These are phyloP conservation scores for Eucalyptus victrix DNA, from an alignment of 345 rosid genomes.

Conservation along the genomic window DNA sequence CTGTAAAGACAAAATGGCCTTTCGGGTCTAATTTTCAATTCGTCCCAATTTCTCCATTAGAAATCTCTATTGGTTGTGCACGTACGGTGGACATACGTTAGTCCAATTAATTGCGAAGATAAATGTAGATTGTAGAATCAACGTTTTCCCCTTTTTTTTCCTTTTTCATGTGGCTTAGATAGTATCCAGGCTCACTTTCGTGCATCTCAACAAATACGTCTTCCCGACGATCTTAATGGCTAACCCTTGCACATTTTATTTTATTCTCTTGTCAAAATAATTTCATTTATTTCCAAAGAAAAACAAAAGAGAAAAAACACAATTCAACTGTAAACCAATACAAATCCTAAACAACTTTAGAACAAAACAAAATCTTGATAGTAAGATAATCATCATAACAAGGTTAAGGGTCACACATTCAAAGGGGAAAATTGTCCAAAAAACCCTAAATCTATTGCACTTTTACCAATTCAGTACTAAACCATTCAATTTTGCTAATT, in stretches of 20 bases:
- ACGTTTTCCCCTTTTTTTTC: rapidly evolving
- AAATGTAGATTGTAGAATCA: not conserved
- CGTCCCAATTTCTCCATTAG: not conserved
- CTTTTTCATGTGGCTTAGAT: rapidly evolving
- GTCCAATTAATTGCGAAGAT: not conserved
- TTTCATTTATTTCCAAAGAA: too few species aligned
- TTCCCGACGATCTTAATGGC: not conserved
- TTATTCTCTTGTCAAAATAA: not conserved
- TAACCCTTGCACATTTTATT: not conserved
- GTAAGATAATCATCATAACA: not conserved
- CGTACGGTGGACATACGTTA: not conserved
- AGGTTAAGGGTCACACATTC: not conserved
- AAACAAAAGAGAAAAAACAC: not conserved
- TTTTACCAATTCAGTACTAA: rapidly evolving
- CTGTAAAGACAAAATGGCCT: not conserved
- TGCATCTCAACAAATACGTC: not conserved
- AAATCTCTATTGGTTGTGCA: not conserved
- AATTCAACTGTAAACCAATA: too few species aligned
- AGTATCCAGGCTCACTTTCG: not conserved
- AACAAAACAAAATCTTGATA: too few species aligned
- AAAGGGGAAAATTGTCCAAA: too few species aligned
- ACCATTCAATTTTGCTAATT: too few species aligned
- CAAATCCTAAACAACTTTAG: too few species aligned
- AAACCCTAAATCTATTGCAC: rapidly evolving
- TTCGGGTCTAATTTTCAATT: not conserved